These are phyloP conservation scores for Erysimum cheiri DNA, from an alignment of 441 rosid species.

Conservation along the genomic window DNA sequence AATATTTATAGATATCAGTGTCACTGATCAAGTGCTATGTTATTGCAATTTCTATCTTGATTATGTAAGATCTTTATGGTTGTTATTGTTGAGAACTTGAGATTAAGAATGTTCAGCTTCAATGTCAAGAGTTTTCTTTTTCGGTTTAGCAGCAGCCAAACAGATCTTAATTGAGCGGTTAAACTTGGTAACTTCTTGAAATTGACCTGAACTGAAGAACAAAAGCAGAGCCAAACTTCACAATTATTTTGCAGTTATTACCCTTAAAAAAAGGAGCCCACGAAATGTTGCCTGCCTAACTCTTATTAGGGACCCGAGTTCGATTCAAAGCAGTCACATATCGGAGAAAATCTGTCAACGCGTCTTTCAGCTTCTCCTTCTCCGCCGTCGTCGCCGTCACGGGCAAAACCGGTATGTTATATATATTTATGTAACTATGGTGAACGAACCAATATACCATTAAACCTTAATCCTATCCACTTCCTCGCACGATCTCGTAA, in stretches of 20 bases:
- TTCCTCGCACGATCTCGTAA: slow-evolving; percentile 22
- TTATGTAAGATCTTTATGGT: neutral
- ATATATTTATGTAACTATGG: neutral
- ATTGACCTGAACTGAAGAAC: slow-evolving; percentile 13
- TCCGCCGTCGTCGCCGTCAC: slow-evolving; percentile 12
- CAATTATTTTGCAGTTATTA: neutral
- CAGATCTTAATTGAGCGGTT: neutral
- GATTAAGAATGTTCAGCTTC: neutral
- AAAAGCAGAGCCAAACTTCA: neutral
- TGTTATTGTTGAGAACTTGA: neutral
- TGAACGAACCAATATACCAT: neutral
- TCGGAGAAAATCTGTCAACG: slow-evolving; percentile 20
- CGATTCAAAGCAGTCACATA: neutral
- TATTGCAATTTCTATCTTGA: neutral
- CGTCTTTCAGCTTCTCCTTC: slow-evolving; percentile 27
- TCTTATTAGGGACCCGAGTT: slow-evolving; percentile 27
- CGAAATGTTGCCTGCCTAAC: neutral
- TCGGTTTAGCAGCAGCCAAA: neutral
- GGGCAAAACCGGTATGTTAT: slow-evolving; percentile 4
- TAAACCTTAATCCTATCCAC: slow-evolving; percentile 29
- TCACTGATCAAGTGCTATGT: slow-evolving; percentile 17
- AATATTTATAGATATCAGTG: neutral
- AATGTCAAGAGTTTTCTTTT: neutral
- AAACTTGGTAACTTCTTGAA: neutral
- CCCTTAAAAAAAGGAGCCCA: neutral